Conservation (phyloP, 1,284 basidiomycete genomes). For the Boletus mariae region DNA sequence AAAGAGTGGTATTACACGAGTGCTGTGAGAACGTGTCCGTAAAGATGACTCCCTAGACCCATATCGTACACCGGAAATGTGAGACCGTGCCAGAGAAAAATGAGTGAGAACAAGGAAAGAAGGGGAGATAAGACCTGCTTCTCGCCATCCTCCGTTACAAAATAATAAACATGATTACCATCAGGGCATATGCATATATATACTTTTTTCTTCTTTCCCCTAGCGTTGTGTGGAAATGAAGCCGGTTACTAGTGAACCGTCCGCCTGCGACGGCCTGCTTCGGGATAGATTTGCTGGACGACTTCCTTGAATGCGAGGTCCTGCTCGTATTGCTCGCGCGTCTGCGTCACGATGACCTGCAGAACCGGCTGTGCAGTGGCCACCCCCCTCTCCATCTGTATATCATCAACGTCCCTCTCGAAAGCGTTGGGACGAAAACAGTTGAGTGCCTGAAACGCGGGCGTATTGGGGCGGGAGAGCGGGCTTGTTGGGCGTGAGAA, state of each 20-base stretch:
- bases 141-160: slow-evolving; percentile 16
- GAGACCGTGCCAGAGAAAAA: not conserved
- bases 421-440: slow-evolving; percentile 28
- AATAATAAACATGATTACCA: slow-evolving; percentile 21
- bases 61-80: not conserved
- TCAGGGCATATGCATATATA: not conserved
- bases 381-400: slow-evolving; percentile 12
- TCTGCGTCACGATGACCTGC: slow-evolving; percentile 34
- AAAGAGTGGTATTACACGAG: not conserved
- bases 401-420: slow-evolving; percentile 20
- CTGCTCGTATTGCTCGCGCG: slow-evolving; percentile 33
- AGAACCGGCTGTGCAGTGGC: slow-evolving; percentile 20
- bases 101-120: not conserved
- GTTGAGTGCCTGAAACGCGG: slow-evolving; percentile 27
- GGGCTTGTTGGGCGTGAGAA: slow-evolving; percentile 25
- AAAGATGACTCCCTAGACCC: not conserved
- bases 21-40: slow-evolving; percentile 4
- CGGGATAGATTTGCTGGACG: slow-evolving; percentile 30
- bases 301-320: slow-evolving; percentile 32
- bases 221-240: not conserved
- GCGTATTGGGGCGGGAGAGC: slow-evolving; percentile 26
- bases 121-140: slow-evolving; percentile 17
- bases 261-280: slow-evolving; percentile 20
- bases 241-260: not conserved
- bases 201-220: slow-evolving; percentile 11